Evolutionary conservation across 345 rosid species (phyloP).

Genomic region (Eucalyptus erythrocorys): DNA sequence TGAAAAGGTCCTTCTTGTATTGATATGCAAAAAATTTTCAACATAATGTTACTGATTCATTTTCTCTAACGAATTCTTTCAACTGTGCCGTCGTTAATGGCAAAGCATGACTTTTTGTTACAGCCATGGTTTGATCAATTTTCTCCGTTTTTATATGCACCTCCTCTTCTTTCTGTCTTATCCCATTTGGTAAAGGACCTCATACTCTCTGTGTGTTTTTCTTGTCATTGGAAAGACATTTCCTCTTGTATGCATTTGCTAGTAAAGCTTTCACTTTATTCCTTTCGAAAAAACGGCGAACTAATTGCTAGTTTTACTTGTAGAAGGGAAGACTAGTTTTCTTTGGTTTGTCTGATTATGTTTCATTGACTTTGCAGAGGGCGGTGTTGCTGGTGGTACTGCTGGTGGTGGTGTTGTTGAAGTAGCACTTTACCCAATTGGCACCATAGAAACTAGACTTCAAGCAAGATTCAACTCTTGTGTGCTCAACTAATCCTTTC

Average conservation of each 20-base stretch:
- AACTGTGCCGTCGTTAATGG: not conserved
- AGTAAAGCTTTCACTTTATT: no score
- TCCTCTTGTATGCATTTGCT: no score
- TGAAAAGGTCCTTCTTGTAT: not conserved
- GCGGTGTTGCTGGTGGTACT: slow-evolving; percentile 50
- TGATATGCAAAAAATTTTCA: not conserved
- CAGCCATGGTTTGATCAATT: not conserved
- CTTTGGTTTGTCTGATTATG: no score
- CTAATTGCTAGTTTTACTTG: no score
- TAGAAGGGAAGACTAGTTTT: not conserved
- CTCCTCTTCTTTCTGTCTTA: not conserved
- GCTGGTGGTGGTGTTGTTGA: slow-evolving; percentile 57
- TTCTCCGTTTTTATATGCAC: not conserved
- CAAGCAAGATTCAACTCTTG: slow-evolving; percentile 26
- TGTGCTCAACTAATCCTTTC: not conserved
- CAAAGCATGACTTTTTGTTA: not conserved
- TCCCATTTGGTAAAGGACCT: not conserved
- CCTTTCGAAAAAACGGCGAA: no score
- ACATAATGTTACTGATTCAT: not conserved
- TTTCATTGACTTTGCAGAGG: slow-evolving; percentile 28
- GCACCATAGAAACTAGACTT: slow-evolving; percentile 72
- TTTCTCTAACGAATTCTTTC: not conserved
- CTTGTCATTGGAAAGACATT: no score
- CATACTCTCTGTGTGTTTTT: not conserved
- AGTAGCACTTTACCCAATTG: slow-evolving; percentile 73